Conservation (phyloP, 2,329 filamentous ascomycete species). For the Exophiala alcalophila region DNA sequence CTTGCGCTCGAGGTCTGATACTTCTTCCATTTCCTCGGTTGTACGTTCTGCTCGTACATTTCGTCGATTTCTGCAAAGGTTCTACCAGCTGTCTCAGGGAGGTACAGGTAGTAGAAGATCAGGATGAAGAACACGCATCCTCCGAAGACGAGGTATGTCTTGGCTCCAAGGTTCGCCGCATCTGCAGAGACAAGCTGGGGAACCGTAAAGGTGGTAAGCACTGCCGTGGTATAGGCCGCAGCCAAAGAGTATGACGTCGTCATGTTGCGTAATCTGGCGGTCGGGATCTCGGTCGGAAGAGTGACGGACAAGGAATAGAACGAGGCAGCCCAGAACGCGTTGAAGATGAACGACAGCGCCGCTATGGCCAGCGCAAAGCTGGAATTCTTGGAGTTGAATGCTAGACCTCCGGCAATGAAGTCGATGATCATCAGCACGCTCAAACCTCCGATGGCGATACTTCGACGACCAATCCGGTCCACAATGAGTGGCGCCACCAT, state of each 20-base stretch:
- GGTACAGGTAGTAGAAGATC: slow-evolving; percentile 28
- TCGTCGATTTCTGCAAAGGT: slow-evolving; percentile 36
- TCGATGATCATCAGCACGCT: slow-evolving; percentile 36
- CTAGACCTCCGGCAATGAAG: slow-evolving; percentile 36
- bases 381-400: no score
- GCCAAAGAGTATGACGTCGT: slow-evolving; percentile 43
- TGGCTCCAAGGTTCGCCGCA: slow-evolving; percentile 31
- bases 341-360: slow-evolving; percentile 37
- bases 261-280: slow-evolving; percentile 42
- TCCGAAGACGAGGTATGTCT: slow-evolving; percentile 33
- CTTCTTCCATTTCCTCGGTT: slow-evolving; percentile 28
- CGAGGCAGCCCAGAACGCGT: slow-evolving; percentile 40
- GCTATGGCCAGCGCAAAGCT: slow-evolving; percentile 37
- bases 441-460: slow-evolving; percentile 39
- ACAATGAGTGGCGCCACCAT: slow-evolving; percentile 38
- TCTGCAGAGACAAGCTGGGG: slow-evolving; percentile 36
- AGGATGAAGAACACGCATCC: slow-evolving; percentile 28
- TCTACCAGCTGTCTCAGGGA: slow-evolving; percentile 31
- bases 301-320: slow-evolving; percentile 37
- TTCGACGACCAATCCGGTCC: slow-evolving; percentile 37
- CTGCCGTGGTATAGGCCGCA: slow-evolving; percentile 38
- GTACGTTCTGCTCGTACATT: slow-evolving; percentile 33
- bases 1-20: no score
- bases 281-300: slow-evolving; percentile 43
- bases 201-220: slow-evolving; percentile 39